Base-by-base conservation (phyloP, 2,329 filamentous ascomycete species). In the Fusarium sp. region DNA sequence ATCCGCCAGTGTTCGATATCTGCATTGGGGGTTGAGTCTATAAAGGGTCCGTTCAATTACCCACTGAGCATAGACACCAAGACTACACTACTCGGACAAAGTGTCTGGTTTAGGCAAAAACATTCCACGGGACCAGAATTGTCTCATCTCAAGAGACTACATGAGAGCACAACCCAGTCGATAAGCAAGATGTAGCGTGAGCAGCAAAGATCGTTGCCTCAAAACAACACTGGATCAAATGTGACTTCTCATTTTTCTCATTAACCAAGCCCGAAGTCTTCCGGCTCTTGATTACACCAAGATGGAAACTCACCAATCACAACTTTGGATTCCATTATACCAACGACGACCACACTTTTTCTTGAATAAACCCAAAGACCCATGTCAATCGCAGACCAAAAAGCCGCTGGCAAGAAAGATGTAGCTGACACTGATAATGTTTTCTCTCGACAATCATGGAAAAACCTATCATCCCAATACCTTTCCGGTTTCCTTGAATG, bases 381-480 rank as follows among this genome's bases (percentile, higher is more conserved):
- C 18, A 9, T 43, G 46, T 51, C 36, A 9, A 60, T 23, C 39
- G 51, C 47, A 15, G 27, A 55, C 50, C 27, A 23, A 31, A 31
- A 11, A 57, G 39, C 41, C 44, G 50, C 50, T 9, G 52, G 40
- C 36, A 59, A 44, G 23, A 23, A 56, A 67, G 27, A 62, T 27
- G 52, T 54, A 50, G 47, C 27, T 51, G 65, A 34, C 36, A 47
- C 51, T 56, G 64, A 58, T 54, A 65, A 62, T 40, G 40, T 43
- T 68, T 23, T 23, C 23, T 40, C 23, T 43, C 18, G 31, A 30
- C 16, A 41, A 16, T 48, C 41, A 16, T 68, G 31, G 56, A 52
- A 51, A 6, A 34, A 34, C 43, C 34, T 2, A 23, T 23, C 23
- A 23, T 23, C 23, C 23, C 23, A 31, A 39, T 48, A 31, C 54